Percentiles rank a stretch among this genome's conserved stretches.
phyloP scores from a whole-genome alignment of 257 asterid species.

The Euphrasia confusa region DNA sequence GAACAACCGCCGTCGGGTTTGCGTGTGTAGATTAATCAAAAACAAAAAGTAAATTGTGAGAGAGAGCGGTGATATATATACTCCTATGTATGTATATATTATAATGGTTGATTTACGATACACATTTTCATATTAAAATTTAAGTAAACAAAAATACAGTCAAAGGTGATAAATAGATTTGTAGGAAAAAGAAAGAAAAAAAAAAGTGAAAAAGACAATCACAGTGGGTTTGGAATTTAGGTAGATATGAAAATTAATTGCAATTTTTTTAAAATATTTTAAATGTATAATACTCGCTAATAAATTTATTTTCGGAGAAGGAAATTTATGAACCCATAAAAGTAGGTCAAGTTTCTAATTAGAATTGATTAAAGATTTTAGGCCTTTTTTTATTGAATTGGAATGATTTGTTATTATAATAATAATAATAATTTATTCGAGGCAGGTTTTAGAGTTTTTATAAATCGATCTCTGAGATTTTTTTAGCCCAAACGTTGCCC shows the following conservation, averaged over 20 bases:
- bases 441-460: too few species aligned
- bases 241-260: constrained; percentile 23
- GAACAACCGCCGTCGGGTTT: constrained; percentile 26
- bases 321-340: too few species aligned
- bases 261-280: background rate
- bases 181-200: background rate
- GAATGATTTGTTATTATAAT: too few species aligned
- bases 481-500: too few species aligned
- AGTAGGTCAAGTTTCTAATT: too few species aligned
- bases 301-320: too few species aligned
- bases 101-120: constrained; percentile 26
- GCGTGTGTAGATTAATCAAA: constrained; percentile 11
- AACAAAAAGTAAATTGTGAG: constrained; percentile 19
- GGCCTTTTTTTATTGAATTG: too few species aligned
- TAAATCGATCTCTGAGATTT: too few species aligned
- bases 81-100: background rate
- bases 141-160: background rate
- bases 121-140: constrained; percentile 14
- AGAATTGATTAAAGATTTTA: too few species aligned
- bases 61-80: constrained; percentile 27
- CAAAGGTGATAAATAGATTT: too few species aligned
- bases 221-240: constrained; percentile 27
- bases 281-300: too few species aligned
- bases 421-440: too few species aligned
- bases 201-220: background rate